Percentiles rank a stretch among this genome's conserved stretches.
Evolutionary conservation across 176 grass and related monocot genomes (phyloP).

Genomic region (Aegilops tauschii): DNA sequence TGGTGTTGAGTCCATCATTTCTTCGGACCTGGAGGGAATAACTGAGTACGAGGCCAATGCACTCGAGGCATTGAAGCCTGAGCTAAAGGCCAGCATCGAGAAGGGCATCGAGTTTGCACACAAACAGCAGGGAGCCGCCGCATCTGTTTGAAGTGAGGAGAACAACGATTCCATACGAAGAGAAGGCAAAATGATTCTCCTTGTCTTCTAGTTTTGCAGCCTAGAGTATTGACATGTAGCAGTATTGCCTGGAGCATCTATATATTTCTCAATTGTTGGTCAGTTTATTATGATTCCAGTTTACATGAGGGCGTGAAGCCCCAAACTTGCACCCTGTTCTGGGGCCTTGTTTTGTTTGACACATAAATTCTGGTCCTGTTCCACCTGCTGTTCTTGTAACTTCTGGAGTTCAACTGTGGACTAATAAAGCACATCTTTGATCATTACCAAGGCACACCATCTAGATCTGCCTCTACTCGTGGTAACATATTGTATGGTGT

Average conservation of each 20-base stretch:
- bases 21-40: conserved; percentile 53
- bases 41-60: conserved; percentile 64
- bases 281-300: conserved; percentile 22
- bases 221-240: conserved; percentile 32
- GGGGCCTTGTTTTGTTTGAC: conserved; percentile 15
- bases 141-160: conserved; percentile 43
- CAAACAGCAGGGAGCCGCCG: conserved; percentile 46
- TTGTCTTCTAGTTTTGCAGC: conserved; percentile 51
- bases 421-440: conserved; percentile 32
- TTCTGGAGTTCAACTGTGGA: conserved; percentile 17
- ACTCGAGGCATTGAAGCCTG: conserved; percentile 63
- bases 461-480: too few species aligned
- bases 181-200: not conserved
- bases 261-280: not conserved
- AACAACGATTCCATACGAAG: not conserved
- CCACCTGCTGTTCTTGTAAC: not conserved
- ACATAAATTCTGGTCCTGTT: not conserved
- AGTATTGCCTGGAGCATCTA: not conserved
- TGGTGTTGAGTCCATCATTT: conserved; percentile 58
- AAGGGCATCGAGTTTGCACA: conserved; percentile 59
- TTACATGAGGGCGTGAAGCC: not conserved
- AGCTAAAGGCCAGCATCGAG: conserved; percentile 81
- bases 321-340: not conserved
- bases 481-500: not conserved
- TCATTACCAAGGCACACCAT: not conserved